These are phyloP conservation scores for Cladorrhinum sp. DNA, from an alignment of 2,329 filamentous ascomycete species.

Conservation along the genomic window DNA sequence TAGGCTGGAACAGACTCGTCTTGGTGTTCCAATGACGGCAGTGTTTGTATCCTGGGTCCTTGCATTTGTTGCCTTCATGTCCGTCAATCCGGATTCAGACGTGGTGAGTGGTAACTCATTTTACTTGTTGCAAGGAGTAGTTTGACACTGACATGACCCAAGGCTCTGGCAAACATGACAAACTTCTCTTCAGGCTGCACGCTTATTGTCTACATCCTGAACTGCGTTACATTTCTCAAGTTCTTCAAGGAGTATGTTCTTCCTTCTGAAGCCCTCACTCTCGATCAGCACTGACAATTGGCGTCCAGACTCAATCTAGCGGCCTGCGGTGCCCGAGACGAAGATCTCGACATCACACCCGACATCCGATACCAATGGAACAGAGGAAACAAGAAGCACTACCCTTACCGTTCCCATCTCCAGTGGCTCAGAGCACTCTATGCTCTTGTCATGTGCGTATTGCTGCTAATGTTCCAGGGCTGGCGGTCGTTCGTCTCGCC, in stretches of 20 bases:
- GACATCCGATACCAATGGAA: constrained; percentile 5
- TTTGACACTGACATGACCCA: not conserved
- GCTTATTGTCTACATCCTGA: constrained; percentile 35
- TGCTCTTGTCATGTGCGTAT: constrained; percentile 7
- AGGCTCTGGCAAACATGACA: constrained; percentile 35
- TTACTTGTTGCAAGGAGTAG: not conserved
- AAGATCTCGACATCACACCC: constrained; percentile 8
- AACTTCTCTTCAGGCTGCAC: constrained; percentile 36
- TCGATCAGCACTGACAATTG: not conserved
- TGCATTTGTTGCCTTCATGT: constrained; percentile 37
- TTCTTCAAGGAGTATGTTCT: constrained; percentile 28
- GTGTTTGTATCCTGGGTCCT: constrained; percentile 37
- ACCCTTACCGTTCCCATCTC: constrained; percentile 12
- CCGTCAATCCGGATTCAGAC: constrained; percentile 29
- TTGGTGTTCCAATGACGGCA: constrained; percentile 38
- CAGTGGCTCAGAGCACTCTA: constrained; percentile 13
- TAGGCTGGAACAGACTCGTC: constrained; percentile 35
- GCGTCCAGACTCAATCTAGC: not conserved
- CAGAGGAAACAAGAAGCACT: constrained; percentile 5
- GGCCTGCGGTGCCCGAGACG: not conserved
- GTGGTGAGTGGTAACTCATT: not conserved
- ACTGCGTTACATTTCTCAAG: constrained; percentile 33
- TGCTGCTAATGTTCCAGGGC: constrained; percentile 13
- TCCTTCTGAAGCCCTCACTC: not conserved
- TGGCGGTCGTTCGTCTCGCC: constrained; percentile 11